A percentile compares a stretch with the other conserved stretches of the same genome.
Conservation (phyloP, 805 yeast genomes). For the Yamadazyma laniorum region DNA sequence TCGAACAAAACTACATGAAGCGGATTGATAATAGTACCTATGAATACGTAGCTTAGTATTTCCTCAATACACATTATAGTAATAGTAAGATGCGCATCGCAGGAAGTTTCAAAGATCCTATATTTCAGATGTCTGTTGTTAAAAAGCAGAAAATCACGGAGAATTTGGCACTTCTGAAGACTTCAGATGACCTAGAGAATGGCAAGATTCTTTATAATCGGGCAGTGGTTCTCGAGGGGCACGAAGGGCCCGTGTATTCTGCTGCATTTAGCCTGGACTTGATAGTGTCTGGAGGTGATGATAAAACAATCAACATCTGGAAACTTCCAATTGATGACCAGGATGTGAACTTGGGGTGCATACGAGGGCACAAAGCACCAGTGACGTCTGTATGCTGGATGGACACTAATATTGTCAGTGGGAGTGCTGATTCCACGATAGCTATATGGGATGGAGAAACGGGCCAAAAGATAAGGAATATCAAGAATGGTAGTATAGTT, state of each 20-base stretch:
- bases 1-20: constrained; percentile 81
- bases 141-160: constrained; percentile 26
- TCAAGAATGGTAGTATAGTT: constrained; percentile 40
- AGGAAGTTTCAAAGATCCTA: too few species aligned
- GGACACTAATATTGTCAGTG: constrained; percentile 43
- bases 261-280: constrained; percentile 47
- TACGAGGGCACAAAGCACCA: constrained; percentile 62
- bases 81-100: too few species aligned
- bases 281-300: constrained; percentile 65
- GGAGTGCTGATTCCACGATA: constrained; percentile 62
- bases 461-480: constrained; percentile 52
- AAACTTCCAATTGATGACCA: constrained; percentile 29
- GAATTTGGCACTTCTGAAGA: not conserved
- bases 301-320: constrained; percentile 51
- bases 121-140: constrained; percentile 35
- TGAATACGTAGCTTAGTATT: constrained; percentile 81
- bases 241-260: constrained; percentile 51
- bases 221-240: constrained; percentile 42
- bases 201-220: constrained; percentile 21
- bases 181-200: not conserved
- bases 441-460: constrained; percentile 62
- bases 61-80: constrained; percentile 3
- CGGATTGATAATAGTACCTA: constrained; percentile 74
- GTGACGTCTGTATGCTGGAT: constrained; percentile 60
- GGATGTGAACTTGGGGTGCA: constrained; percentile 42